These are phyloP conservation scores for Limnanthes douglasii DNA, from an alignment of 345 rosid species.

Conservation along the genomic window DNA sequence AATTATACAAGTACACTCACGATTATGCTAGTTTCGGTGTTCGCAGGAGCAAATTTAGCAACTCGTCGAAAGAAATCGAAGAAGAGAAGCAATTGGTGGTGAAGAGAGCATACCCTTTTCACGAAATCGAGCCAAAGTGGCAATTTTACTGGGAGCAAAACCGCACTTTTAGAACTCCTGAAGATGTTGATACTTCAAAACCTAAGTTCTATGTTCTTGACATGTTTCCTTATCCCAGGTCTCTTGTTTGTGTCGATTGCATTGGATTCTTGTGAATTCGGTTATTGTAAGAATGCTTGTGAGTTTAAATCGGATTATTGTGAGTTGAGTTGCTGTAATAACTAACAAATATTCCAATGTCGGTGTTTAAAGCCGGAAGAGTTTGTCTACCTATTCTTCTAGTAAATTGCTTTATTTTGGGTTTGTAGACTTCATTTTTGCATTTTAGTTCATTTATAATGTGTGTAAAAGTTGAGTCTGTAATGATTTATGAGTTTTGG, in stretches of 20 bases:
- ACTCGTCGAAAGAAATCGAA: constrained; percentile 8
- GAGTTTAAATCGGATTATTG: no score
- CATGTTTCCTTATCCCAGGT: constrained; percentile 99
- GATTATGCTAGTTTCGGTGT: neutral
- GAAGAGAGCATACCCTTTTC: constrained; percentile 70
- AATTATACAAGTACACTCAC: constrained; percentile 7
- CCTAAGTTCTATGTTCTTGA: constrained; percentile 96
- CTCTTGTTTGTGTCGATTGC: no score
- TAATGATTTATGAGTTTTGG: neutral
- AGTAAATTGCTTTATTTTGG: no score
- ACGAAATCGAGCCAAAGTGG: constrained; percentile 92
- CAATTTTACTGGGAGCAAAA: constrained; percentile 74
- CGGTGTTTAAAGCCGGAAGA: no score
- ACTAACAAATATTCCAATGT: no score
- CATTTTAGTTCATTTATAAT: no score
- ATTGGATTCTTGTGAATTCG: no score
- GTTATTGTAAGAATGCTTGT: no score
- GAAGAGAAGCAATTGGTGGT: constrained; percentile 19
- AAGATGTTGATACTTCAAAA: constrained; percentile 60
- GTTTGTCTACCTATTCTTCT: no score
- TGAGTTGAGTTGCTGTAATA: no score
- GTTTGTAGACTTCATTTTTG: neutral
- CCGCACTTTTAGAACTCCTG: constrained; percentile 68
- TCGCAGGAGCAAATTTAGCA: constrained; percentile 3
- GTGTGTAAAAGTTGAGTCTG: no score